Percentiles rank a stretch among this genome's conserved stretches.
Conservation (phyloP, 2,329 filamentous ascomycete species). For the Fusarium denticulatum region DNA sequence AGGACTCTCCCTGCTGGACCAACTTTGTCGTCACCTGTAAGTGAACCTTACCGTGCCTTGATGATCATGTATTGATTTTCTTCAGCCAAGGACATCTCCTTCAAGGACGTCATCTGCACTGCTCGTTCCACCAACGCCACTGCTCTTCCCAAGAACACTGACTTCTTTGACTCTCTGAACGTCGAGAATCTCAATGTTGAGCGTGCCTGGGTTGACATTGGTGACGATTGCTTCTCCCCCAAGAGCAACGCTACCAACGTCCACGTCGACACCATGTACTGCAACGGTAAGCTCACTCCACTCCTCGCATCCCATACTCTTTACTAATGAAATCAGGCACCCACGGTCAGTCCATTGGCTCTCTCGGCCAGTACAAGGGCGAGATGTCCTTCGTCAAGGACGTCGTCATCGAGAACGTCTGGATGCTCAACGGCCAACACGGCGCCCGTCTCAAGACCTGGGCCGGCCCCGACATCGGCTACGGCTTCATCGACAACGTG, state of each 20-base stretch:
- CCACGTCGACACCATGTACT: constrained; percentile 40
- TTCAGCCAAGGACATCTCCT: constrained; percentile 36
- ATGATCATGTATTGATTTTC: neutral
- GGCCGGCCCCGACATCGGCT: constrained; percentile 36
- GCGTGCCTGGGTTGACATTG: constrained; percentile 40
- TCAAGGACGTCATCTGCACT: constrained; percentile 39
- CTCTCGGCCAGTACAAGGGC: constrained; percentile 37
- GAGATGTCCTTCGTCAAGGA: constrained; percentile 41
- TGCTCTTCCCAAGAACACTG: constrained; percentile 38
- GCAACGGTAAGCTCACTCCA: constrained; percentile 24
- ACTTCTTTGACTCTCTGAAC: constrained; percentile 41
- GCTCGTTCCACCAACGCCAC: constrained; percentile 39
- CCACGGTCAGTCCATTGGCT: constrained; percentile 38
- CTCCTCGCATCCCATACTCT: accelerated
- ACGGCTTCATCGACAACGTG: constrained; percentile 40
- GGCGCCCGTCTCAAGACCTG: constrained; percentile 41
- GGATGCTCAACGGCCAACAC: constrained; percentile 41
- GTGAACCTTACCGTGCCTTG: accelerated
- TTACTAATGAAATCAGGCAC: constrained; percentile 5
- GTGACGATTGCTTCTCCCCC: constrained; percentile 41
- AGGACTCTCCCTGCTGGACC: constrained; percentile 41
- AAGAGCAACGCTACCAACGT: constrained; percentile 40
- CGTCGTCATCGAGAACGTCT: constrained; percentile 40
- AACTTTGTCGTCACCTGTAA: constrained; percentile 41
- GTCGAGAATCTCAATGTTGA: constrained; percentile 34